Percentiles rank a stretch among this genome's conserved stretches.
These are phyloP conservation scores for Citrus mangshanensis DNA, from an alignment of 345 rosid genomes.

Conservation along the genomic window DNA sequence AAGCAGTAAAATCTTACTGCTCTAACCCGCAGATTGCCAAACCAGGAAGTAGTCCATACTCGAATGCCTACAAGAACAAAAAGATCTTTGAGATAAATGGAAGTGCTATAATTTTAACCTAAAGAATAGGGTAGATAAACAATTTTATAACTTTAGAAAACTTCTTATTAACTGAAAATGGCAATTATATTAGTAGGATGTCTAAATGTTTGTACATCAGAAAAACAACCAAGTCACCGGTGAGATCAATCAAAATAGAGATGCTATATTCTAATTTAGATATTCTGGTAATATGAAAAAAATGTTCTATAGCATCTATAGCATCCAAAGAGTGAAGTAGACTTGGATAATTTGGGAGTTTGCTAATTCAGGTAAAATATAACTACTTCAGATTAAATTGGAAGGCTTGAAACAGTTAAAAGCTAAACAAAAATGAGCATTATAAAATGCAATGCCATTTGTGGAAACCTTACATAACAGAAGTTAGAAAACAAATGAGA, in stretches of 20 bases:
- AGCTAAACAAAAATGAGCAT: not conserved
- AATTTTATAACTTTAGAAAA: not conserved
- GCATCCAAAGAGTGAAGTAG: not conserved
- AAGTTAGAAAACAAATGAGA: not conserved
- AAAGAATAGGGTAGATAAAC: not conserved
- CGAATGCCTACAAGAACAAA: slow-evolving; percentile 61
- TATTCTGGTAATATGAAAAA: not conserved
- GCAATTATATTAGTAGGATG: not conserved
- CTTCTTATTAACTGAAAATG: not conserved
- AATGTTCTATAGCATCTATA: not conserved
- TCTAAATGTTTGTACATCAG: not conserved
- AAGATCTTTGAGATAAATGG: slow-evolving; percentile 18
- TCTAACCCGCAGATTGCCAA: slow-evolving; percentile 74
- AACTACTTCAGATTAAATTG: not conserved
- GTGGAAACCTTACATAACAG: not conserved
- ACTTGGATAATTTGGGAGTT: not conserved
- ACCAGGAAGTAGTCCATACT: slow-evolving; percentile 87
- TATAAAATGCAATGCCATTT: not conserved
- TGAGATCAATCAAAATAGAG: not conserved
- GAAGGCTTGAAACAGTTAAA: not conserved
- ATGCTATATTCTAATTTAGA: slow-evolving; percentile 1
- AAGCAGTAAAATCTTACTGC: slow-evolving; percentile 49
- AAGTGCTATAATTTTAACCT: not conserved
- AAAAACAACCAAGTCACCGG: not conserved
- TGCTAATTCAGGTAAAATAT: not conserved